Conservation (phyloP, 176 grass and related monocot species). For the Aegilops tauschii region DNA sequence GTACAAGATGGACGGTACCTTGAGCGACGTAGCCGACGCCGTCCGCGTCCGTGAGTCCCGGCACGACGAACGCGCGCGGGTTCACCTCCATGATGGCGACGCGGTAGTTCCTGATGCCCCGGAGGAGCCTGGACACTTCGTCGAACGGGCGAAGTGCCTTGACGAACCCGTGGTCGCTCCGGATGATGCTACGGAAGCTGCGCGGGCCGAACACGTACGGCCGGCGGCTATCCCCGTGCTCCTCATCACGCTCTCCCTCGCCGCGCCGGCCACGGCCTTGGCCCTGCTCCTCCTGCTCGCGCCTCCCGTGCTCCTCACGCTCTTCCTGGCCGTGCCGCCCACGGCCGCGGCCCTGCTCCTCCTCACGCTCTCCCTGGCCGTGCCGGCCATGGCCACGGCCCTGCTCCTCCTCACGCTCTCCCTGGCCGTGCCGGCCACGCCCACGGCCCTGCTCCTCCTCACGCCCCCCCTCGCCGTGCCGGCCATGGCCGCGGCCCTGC, state of each 20-base stretch:
- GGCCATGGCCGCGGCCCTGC: not conserved
- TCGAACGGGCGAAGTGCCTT: constrained; percentile 50
- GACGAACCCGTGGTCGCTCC: constrained; percentile 54
- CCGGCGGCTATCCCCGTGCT: not conserved
- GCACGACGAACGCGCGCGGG: constrained; percentile 63
- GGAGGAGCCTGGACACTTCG: constrained; percentile 51
- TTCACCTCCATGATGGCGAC: constrained; percentile 51
- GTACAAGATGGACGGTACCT: constrained; percentile 18
- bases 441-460: not conserved
- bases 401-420: not conserved
- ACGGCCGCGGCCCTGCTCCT: not conserved
- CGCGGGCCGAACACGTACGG: constrained; percentile 61
- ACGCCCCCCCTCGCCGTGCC: not conserved
- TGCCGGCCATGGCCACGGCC: not conserved
- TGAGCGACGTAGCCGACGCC: constrained; percentile 55
- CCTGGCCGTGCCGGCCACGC: not conserved
- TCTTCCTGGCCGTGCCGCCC: not conserved
- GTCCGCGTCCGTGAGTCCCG: constrained; percentile 60
- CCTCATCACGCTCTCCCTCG: not conserved
- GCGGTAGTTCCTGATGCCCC: constrained; percentile 70
- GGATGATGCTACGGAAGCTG: constrained; percentile 32
- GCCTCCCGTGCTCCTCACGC: not conserved
- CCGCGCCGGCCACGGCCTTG: not conserved
- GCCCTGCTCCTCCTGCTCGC: not conserved
- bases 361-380: not conserved